Base-by-base conservation (phyloP, 495 filamentous ascomycete genomes). In the Hypoxylon fragiforme region DNA sequence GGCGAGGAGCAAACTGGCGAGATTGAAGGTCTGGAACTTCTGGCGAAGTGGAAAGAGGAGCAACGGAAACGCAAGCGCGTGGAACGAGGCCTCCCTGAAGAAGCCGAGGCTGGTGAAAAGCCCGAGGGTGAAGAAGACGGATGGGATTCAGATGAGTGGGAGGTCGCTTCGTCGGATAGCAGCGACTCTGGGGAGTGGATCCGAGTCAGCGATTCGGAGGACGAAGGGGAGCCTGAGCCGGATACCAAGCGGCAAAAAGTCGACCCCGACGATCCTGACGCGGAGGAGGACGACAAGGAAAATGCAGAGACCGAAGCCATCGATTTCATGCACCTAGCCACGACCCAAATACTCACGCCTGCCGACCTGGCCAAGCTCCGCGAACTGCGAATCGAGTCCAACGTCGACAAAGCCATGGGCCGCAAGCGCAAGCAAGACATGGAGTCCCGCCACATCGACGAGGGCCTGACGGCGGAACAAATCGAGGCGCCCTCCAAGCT, bases 31-130 rank as follows among this genome's bases (percentile, higher is more conserved):
- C 72, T 99, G 12, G 92, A 97, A 54, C 77, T 99, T 20, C 77
- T 99, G 13, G 92, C 91, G 64, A 81, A 89, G 66, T 97, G 89
- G 86, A 99, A 97, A 74, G 88, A 88, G 42, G 91, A 96, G 66
- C 89, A 97, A 67, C 82, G 81, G 57, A 79, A 81, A 64, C 80
- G 83, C 71, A 91, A 83, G 70, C 75, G 81, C 40, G 76, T 76
- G 28, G 91, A 89, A 64, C 79, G 77, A 50, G 87, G 83, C 5
- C 69, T 85, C 1, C 66, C 77, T 1, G 75, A 77, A 7, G 75
- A 74, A 9, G 73, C 63, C 1, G 72, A 69, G 22, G 66, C 48
- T 11, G 57, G 31, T 12, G 63, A 43, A 46, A 69, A 75, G 14
- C 61, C 65, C 16, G 60, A 70, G 31, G 67, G 73, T 8, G 71